A percentile compares a stretch with the other conserved stretches of the same genome.
phyloP scores from a whole-genome alignment of 768 basidiomycete species.

The Pulveroboletus sp. region DNA sequence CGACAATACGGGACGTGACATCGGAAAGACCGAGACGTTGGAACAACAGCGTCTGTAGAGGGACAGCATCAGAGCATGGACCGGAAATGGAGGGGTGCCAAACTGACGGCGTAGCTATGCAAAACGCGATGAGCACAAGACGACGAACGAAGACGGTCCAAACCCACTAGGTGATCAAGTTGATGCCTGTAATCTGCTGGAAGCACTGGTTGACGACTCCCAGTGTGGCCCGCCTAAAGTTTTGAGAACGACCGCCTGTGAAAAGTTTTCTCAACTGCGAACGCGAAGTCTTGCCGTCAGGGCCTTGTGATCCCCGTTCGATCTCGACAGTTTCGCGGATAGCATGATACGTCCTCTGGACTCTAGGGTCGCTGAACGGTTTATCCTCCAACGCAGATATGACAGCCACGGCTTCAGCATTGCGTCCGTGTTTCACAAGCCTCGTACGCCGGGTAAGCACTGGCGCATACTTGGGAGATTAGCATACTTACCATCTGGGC shows the following conservation, averaged over 20 bases:
- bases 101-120: slow-evolving; percentile 32
- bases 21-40: slow-evolving; percentile 58
- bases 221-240: slow-evolving; percentile 55
- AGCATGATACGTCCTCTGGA: slow-evolving; percentile 51
- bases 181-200: slow-evolving; percentile 69
- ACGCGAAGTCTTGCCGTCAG: neutral
- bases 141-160: slow-evolving; percentile 9
- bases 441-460: slow-evolving; percentile 24
- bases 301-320: slow-evolving; percentile 28
- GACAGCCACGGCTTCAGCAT: slow-evolving; percentile 56
- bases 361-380: slow-evolving; percentile 41
- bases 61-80: neutral
- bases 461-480: neutral
- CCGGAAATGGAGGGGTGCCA: neutral
- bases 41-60: slow-evolving; percentile 46
- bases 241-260: slow-evolving; percentile 54
- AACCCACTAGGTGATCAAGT: slow-evolving; percentile 61
- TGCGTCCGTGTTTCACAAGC: slow-evolving; percentile 54
- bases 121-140: slow-evolving; percentile 16
- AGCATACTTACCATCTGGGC: slow-evolving; percentile 46
- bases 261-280: slow-evolving; percentile 51
- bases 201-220: slow-evolving; percentile 62
- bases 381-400: slow-evolving; percentile 61
- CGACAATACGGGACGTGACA: slow-evolving; percentile 57
- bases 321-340: slow-evolving; percentile 52